A percentile compares a stretch with the other conserved stretches of the same genome.
phyloP scores from a whole-genome alignment of 2,329 filamentous ascomycete genomes.

The Curvularia sp. region DNA sequence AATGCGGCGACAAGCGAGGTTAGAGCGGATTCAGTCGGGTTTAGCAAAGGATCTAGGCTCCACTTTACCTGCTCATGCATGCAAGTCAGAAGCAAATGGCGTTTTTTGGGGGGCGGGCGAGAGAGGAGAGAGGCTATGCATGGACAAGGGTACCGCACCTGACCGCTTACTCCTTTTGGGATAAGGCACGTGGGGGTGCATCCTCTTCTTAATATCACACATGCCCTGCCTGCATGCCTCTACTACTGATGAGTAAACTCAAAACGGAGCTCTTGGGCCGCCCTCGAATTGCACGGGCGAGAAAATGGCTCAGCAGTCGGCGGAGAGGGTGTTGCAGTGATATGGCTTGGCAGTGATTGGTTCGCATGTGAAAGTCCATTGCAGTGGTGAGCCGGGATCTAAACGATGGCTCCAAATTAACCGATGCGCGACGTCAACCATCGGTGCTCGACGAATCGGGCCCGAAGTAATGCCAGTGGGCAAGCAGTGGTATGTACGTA shows the following conservation, averaged over 20 bases:
- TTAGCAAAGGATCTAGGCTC: slow-evolving; percentile 33
- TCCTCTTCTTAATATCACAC: slow-evolving; percentile 19
- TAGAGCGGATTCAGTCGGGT: slow-evolving; percentile 25
- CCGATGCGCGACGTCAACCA: slow-evolving; percentile 25
- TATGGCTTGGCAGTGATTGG: background rate
- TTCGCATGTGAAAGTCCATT: slow-evolving; percentile 28
- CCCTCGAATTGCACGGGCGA: background rate
- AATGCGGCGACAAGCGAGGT: slow-evolving; percentile 18
- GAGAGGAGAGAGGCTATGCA: slow-evolving; percentile 20
- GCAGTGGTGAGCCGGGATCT: slow-evolving; percentile 21
- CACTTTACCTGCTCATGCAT: slow-evolving; percentile 29
- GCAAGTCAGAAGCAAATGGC: slow-evolving; percentile 40
- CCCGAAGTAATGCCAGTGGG: slow-evolving; percentile 16
- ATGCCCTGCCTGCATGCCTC: slow-evolving; percentile 15
- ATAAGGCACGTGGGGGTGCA: slow-evolving; percentile 28
- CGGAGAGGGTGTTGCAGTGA: too few species aligned
- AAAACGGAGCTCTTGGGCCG: background rate
- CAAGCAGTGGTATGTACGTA: background rate
- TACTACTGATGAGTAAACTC: slow-evolving; percentile 5
- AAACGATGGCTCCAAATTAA: slow-evolving; percentile 22
- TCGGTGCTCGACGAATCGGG: slow-evolving; percentile 21
- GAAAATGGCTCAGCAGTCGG: background rate
- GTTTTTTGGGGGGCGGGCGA: slow-evolving; percentile 15
- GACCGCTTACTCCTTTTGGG: slow-evolving; percentile 29
- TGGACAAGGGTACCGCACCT: slow-evolving; percentile 21